A percentile compares a stretch with the other conserved stretches of the same genome.
Conservation (phyloP, 139 green algal species). For the Micromonas pusilla region DNA sequence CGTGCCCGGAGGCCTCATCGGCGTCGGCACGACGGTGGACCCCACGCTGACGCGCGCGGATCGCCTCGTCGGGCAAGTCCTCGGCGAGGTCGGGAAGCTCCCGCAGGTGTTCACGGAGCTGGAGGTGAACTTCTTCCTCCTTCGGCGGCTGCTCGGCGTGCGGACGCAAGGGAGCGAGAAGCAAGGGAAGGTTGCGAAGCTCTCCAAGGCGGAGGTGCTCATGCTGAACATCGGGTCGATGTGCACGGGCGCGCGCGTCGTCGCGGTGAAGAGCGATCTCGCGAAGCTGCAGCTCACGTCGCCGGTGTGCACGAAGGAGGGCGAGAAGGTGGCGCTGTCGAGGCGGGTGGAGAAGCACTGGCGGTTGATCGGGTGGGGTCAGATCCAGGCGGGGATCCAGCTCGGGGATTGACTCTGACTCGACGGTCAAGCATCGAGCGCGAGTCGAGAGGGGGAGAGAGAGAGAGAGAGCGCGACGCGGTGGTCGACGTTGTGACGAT, state of each 20-base stretch:
- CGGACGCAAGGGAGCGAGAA: constrained; percentile 77
- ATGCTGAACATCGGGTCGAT: constrained; percentile 99
- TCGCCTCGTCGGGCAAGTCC: constrained; percentile 86
- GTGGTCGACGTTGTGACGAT: not conserved
- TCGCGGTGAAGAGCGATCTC: constrained; percentile 93
- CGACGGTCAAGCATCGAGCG: not conserved
- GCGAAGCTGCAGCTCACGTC: constrained; percentile 97
- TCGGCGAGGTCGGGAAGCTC: constrained; percentile 86
- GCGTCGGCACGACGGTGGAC: constrained; percentile 97
- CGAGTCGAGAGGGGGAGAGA: too few relatives aligned
- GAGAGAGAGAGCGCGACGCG: not conserved
- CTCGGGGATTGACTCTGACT: constrained; percentile 11
- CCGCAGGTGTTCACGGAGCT: constrained; percentile 96
- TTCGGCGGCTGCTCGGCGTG: constrained; percentile 91
- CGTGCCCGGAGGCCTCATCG: constrained; percentile 95
- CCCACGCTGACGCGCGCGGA: constrained; percentile 95
- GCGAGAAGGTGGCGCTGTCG: constrained; percentile 95
- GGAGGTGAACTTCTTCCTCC: constrained; percentile 98
- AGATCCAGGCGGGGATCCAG: constrained; percentile 82
- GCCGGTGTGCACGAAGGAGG: constrained; percentile 96
- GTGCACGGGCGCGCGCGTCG: constrained; percentile 91
- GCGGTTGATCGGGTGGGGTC: constrained; percentile 94
- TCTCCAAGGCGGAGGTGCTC: constrained; percentile 95
- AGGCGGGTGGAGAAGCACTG: constrained; percentile 97
- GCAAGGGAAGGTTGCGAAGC: constrained; percentile 90